Conservation (phyloP, 2,329 filamentous ascomycete species). For the Proliferodiscus dingleyae region DNA sequence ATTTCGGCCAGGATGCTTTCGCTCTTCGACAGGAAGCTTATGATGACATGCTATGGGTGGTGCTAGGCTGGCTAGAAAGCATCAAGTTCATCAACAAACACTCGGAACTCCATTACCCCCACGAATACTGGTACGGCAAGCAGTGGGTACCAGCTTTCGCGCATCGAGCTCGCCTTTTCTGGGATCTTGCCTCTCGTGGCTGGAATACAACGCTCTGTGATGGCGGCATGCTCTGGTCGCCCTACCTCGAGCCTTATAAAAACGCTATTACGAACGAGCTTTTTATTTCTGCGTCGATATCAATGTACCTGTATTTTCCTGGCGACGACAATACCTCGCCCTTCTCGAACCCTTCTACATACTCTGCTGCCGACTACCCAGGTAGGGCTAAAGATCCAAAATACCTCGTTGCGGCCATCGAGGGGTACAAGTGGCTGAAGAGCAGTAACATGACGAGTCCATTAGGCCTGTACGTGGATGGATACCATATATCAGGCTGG, state of each 20-base stretch:
- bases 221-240: too few relatives aligned
- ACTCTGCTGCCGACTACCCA: constrained; percentile 5
- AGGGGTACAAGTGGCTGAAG: constrained; percentile 77
- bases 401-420: constrained; percentile 68
- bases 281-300: too few relatives aligned
- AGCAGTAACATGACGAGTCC: constrained; percentile 74
- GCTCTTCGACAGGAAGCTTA: constrained; percentile 73
- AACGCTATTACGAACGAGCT: too few relatives aligned
- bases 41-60: constrained; percentile 95
- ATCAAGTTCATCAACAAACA: constrained; percentile 73
- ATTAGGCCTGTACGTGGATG: constrained; percentile 74
- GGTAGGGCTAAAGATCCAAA: constrained; percentile 45
- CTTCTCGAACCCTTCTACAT: constrained; percentile 37
- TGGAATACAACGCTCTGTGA: too few relatives aligned
- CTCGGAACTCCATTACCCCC: constrained; percentile 54
- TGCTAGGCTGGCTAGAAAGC: constrained; percentile 82
- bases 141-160: constrained; percentile 74
- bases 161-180: constrained; percentile 79
- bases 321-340: constrained; percentile 72
- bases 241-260: too few relatives aligned
- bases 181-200: too few relatives aligned
- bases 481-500: constrained; percentile 76
- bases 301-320: too few relatives aligned
- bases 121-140: constrained; percentile 64
- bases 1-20: constrained; percentile 80